Evolutionary conservation across 2,329 filamentous ascomycete genomes (phyloP), one percentile per base, ranked within the genome.

Genomic region (Beauveria varroae): DNA sequence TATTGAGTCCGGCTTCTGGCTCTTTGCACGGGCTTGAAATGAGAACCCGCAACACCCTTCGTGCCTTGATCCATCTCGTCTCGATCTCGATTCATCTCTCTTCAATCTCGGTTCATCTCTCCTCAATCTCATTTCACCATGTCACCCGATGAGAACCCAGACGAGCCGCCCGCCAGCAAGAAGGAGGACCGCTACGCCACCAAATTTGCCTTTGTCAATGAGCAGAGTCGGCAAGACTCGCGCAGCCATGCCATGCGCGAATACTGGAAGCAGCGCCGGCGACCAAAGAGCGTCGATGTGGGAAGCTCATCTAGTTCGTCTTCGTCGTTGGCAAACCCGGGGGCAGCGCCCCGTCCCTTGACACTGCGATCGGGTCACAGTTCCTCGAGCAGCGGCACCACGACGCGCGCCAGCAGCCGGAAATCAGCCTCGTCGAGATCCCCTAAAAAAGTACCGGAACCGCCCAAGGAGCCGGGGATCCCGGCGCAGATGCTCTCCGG

Each of bases 161-260:
- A 53, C 18, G 28, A 24, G 28, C n/a, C 28, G n/a, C 26, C 8
- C 8, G n/a, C 50, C 51, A 40, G 51, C 34, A 24, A 40, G 0
- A 8, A 41, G 20, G 54, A 57, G 12, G 37, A 18, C 14, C 30
- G 43, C 34, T 22, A 50, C 6, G 46, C 20, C 26, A 49, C 56
- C 18, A 47, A 20, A 30, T 51, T 51, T 8, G 49, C 49, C 7
- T 59, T 52, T 52, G 57, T 59, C 24, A 43, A 50, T 24, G 57
- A 59, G 9, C 57, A 59, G 47, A 59, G 12, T 18, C n/a, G 46
- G 5, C 57, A 51, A 6, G 57, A 59, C 44, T 40, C 47, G 26
- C 57, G 71, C 30, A 75, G 70, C 61, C 73, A 75, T 71, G 72
- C 72, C 14, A 75, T 74, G 72, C 49, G 49, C 18, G 49, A 51